phyloP scores from a whole-genome alignment of 2,329 filamentous ascomycete genomes.

The Hymenoscyphus occultus region DNA sequence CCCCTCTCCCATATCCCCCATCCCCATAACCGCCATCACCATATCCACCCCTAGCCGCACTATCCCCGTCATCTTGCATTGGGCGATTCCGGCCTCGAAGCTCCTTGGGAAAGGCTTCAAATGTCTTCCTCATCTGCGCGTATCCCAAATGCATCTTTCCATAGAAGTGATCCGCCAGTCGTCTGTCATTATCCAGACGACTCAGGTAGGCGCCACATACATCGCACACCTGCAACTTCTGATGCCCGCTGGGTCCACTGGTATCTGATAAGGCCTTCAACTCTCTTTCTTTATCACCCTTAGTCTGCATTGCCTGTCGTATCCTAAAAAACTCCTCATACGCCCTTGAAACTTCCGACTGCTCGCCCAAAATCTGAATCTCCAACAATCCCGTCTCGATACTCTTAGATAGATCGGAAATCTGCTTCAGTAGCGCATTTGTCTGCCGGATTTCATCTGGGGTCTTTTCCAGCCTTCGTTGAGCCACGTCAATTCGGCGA shows the following conservation, averaged over 20 bases:
- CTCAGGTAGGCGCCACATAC: constrained; percentile 95
- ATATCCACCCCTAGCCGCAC: constrained; percentile 50
- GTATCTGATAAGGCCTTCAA: constrained; percentile 90
- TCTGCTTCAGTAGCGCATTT: constrained; percentile 81
- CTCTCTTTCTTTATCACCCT: constrained; percentile 81
- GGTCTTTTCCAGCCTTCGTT: constrained; percentile 91
- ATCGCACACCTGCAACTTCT: constrained; percentile 98
- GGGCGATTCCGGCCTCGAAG: constrained; percentile 69
- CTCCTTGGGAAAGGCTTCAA: constrained; percentile 81
- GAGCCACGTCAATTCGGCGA: constrained; percentile 83
- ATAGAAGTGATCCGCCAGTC: constrained; percentile 95
- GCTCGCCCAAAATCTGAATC: constrained; percentile 79
- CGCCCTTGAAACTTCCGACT: constrained; percentile 75
- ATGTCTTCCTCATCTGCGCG: constrained; percentile 95
- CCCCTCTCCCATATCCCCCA: constrained; percentile 34
- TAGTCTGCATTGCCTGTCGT: constrained; percentile 73
- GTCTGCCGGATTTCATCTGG: constrained; percentile 97
- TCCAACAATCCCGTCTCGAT: constrained; percentile 83
- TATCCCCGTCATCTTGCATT: constrained; percentile 51
- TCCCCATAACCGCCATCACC: constrained; percentile 51
- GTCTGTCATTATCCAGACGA: constrained; percentile 87
- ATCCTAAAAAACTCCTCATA: constrained; percentile 87
- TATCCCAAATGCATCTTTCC: constrained; percentile 99
- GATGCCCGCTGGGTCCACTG: constrained; percentile 86
- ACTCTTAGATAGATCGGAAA: constrained; percentile 73